These are phyloP conservation scores for Aspergillus udagawae DNA, from an alignment of 2,329 filamentous ascomycete species.

Conservation along the genomic window DNA sequence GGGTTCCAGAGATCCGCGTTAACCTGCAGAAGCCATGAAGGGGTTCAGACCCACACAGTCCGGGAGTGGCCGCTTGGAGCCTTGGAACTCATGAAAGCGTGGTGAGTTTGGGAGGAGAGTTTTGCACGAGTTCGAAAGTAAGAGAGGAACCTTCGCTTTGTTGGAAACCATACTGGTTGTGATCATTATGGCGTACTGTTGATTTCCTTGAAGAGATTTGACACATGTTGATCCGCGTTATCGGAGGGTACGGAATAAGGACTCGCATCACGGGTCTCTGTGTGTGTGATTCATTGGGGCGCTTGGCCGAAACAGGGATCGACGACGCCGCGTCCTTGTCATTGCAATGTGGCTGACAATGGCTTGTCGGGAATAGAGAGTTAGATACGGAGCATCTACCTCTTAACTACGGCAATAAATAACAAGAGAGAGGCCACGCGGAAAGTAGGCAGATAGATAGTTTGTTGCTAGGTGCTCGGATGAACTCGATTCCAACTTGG, in stretches of 20 bases:
- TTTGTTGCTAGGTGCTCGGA: not conserved
- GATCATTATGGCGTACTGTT: not conserved
- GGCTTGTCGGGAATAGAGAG: not conserved
- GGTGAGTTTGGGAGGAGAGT: not conserved
- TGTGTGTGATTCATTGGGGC: not conserved
- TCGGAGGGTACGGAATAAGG: not conserved
- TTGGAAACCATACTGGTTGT: not conserved
- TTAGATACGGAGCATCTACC: not conserved
- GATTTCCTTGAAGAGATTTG: not conserved
- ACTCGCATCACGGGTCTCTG: not conserved
- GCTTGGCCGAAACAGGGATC: not conserved
- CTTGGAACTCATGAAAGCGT: slow-evolving; percentile 5
- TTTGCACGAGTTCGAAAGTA: not conserved
- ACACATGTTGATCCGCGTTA: not conserved
- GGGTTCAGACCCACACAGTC: slow-evolving; percentile 6
- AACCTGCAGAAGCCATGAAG: not conserved
- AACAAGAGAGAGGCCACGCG: not conserved
- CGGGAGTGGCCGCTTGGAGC: slow-evolving; percentile 9
- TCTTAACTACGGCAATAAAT: not conserved
- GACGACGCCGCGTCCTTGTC: not conserved
- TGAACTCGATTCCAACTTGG: not conserved
- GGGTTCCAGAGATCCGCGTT: not conserved
- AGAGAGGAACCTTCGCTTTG: not conserved
- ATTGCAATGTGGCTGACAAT: not conserved
- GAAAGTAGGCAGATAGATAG: not conserved